Conservation (phyloP, 345 rosid species). For the Salix exigua region DNA sequence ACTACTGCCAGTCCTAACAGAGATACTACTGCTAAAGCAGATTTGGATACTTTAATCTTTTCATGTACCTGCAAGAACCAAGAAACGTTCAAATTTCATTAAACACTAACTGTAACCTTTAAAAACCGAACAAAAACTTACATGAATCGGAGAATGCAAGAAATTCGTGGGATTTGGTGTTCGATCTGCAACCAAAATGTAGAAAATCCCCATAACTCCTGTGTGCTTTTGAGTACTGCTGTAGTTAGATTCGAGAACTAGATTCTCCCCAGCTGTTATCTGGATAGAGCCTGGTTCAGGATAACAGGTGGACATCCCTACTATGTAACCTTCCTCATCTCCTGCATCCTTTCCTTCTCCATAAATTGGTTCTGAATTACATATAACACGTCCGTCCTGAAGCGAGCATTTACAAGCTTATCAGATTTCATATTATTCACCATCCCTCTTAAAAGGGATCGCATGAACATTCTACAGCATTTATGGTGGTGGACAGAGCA, state of each 20-base stretch:
- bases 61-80: slow-evolving; percentile 20
- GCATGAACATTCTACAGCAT: neutral
- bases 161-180: slow-evolving; percentile 29
- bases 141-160: slow-evolving; percentile 22
- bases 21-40: slow-evolving; percentile 19
- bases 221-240: slow-evolving; percentile 48
- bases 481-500: neutral
- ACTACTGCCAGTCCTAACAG: slow-evolving; percentile 24
- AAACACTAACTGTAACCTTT: neutral
- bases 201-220: slow-evolving; percentile 87
- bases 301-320: slow-evolving; percentile 91
- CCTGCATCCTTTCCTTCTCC: slow-evolving; percentile 78
- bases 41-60: slow-evolving; percentile 3
- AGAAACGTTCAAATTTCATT: neutral
- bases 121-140: slow-evolving; percentile 12
- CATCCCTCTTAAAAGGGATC: neutral
- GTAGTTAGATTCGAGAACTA: slow-evolving; percentile 61
- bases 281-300: slow-evolving; percentile 60
- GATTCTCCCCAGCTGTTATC: slow-evolving; percentile 56
- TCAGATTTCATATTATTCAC: neutral
- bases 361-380: slow-evolving; percentile 54
- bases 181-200: slow-evolving; percentile 57
- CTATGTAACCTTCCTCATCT: slow-evolving; percentile 79
- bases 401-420: neutral
- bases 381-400: slow-evolving; percentile 61